phyloP scores from a whole-genome alignment of 257 asterid genomes.

The Solanum lignicaule region DNA sequence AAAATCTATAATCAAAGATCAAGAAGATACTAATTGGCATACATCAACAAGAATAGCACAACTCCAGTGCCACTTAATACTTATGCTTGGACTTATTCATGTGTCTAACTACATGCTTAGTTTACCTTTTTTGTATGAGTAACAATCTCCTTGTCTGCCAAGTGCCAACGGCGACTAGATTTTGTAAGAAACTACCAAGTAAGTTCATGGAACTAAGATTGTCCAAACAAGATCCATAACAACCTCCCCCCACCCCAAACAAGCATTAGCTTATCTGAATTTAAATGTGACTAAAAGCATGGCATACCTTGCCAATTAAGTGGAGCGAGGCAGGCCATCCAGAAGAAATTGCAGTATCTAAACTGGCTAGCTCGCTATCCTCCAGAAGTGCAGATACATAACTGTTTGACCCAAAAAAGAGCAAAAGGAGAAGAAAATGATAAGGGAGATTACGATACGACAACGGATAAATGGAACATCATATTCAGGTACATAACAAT shows the following conservation, averaged over 20 bases:
- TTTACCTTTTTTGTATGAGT: background rate
- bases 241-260: background rate
- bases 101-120: background rate
- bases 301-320: constrained; percentile 86
- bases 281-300: background rate
- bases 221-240: background rate
- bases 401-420: constrained; percentile 30
- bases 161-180: background rate
- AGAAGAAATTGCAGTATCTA: constrained; percentile 55
- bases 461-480: background rate
- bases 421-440: background rate
- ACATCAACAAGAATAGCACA: background rate
- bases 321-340: constrained; percentile 98
- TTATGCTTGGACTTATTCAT: background rate
- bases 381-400: constrained; percentile 84
- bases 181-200: background rate
- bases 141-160: background rate
- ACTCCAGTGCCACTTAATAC: background rate
- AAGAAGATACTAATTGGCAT: background rate
- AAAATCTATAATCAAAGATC: background rate
- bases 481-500: background rate
- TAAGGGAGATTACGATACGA: background rate
- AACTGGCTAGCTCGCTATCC: constrained; percentile 47
- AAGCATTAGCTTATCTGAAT: background rate
- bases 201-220: background rate